These are phyloP conservation scores for Parathielavia hyrcaniae DNA, from an alignment of 495 filamentous ascomycete species.

Conservation along the genomic window DNA sequence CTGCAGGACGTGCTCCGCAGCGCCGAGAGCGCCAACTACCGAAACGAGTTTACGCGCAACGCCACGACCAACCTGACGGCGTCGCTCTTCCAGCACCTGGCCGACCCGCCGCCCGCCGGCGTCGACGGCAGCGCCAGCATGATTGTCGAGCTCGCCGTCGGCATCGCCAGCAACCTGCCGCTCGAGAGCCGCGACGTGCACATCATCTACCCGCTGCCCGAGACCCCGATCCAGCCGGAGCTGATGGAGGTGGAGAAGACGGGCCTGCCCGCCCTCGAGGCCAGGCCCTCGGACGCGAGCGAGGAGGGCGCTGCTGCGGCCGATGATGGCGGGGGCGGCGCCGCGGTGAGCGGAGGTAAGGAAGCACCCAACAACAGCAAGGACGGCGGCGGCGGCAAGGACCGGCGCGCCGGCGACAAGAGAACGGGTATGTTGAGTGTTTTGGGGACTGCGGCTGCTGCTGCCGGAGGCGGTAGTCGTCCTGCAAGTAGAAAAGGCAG, in stretches of 20 bases:
- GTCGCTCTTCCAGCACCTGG: conserved; percentile 61
- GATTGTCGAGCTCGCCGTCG: conserved; percentile 89
- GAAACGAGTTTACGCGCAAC: conserved; percentile 57
- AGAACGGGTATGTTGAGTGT: conserved; percentile 35
- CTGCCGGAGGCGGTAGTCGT: conserved; percentile 18
- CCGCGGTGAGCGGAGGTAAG: conserved; percentile 8
- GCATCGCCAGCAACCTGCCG: conserved; percentile 78
- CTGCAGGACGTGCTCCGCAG: conserved; percentile 64
- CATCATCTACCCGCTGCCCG: conserved; percentile 77
- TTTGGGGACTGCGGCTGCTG: conserved; percentile 16
- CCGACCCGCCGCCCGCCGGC: conserved; percentile 67
- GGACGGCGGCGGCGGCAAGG: conserved; percentile 38
- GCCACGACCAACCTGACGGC: conserved; percentile 66
- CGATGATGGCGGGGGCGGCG: conserved; percentile 17
- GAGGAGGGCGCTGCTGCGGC: conserved; percentile 7
- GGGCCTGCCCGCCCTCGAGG: conserved; percentile 61
- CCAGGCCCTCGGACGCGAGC: conserved; percentile 46
- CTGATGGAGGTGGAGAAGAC: conserved; percentile 81
- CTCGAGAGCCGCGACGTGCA: conserved; percentile 86
- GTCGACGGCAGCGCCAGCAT: conserved; percentile 75
- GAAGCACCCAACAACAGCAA: conserved; percentile 38
- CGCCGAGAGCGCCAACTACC: conserved; percentile 55
- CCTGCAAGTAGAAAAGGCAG: conserved; percentile 38
- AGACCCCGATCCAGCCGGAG: conserved; percentile 54
- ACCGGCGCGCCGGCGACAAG: conserved; percentile 38